Percentiles rank a stretch among this genome's conserved stretches.
These are phyloP conservation scores for Nakazawaea siamensis DNA, from an alignment of 805 yeast genomes.

Conservation along the genomic window DNA sequence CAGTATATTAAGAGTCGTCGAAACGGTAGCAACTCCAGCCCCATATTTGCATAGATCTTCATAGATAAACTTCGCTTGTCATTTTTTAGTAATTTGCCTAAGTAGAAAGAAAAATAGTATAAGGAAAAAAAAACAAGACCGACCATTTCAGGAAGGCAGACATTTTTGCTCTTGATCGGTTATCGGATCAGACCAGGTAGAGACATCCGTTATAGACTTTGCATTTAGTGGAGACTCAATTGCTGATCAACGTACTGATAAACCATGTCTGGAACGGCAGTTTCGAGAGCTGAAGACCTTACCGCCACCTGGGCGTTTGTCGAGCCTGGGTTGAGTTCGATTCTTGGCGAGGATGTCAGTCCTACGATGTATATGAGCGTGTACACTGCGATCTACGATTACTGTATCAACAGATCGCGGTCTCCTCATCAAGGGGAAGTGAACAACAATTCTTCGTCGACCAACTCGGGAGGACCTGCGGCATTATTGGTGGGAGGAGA, in stretches of 20 bases:
- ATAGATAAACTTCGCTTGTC: too few relatives aligned
- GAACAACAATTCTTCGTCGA: conserved; percentile 10
- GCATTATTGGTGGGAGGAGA: conserved; percentile 76
- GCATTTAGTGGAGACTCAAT: too few relatives aligned
- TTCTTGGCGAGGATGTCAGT: conserved; percentile 63
- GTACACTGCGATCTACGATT: conserved; percentile 88
- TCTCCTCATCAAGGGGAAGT: conserved; percentile 26
- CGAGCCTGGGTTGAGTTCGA: conserved; percentile 66
- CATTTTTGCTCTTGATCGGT: background rate
- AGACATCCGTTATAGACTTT: too few relatives aligned
- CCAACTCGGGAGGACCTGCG: conserved; percentile 17
- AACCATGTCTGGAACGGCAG: background rate
- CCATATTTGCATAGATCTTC: background rate
- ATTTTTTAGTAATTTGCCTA: too few relatives aligned
- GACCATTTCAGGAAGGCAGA: background rate
- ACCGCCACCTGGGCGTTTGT: conserved; percentile 71
- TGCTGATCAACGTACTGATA: background rate
- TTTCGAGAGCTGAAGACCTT: conserved; percentile 54
- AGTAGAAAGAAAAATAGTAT: too few relatives aligned
- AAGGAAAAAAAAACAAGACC: background rate
- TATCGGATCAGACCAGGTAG: background rate
- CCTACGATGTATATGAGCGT: conserved; percentile 78
- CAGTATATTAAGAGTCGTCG: conserved; percentile 77
- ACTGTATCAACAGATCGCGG: conserved; percentile 76
- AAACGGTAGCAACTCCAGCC: conserved; percentile 32